Base-by-base conservation (phyloP, 106 monocot species). In the Dioscorea zingiberensis region DNA sequence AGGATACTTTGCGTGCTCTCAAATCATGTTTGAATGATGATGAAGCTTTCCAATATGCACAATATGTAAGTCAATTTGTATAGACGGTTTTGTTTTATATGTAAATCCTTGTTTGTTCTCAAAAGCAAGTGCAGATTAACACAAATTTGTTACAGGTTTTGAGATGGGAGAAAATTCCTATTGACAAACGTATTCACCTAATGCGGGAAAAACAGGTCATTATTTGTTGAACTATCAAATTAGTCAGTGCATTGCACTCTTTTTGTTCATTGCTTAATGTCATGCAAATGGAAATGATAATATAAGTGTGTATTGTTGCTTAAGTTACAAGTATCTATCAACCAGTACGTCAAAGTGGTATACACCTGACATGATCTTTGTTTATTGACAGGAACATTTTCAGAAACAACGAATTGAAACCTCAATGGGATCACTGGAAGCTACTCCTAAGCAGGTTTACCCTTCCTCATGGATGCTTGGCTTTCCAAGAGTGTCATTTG, bases 141-240 rank as follows among this genome's bases (percentile, higher is more conserved):
- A 63, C 45, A 22, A n/a, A 3, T 27, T 21, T 66, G 27, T 55
- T 66, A 12, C 56, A 95, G 94, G 78, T 95, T 76, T 71, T 95
- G 63, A 91, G 55, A 64, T 95, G 94, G 94, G 87, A 95, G 63
- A 80, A 91, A 60, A 87, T 95, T 61, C 94, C 94, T 56, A 18
- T 54, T 25, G 84, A 91, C 12, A 71, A 78, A 64, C 91, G 94
- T 59, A 47, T 76, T 71, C 80, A 87, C 55, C 82, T 95, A 67
- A 88, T 70, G 63, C 80, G 87, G 76, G 91, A 88, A 71, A 95
- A 88, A 61, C 94, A 95, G 94, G 94, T 85, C n/a, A n/a, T n/a
- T n/a, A n/a, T n/a, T n/a, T n/a, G n/a, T n/a, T n/a, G n/a, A n/a
- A n/a, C n/a, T n/a, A n/a, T n/a, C n/a, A 48, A n/a, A 23, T 32